These are phyloP conservation scores for Isabelozyma gotoi DNA, from an alignment of 805 yeast species.

Conservation along the genomic window DNA sequence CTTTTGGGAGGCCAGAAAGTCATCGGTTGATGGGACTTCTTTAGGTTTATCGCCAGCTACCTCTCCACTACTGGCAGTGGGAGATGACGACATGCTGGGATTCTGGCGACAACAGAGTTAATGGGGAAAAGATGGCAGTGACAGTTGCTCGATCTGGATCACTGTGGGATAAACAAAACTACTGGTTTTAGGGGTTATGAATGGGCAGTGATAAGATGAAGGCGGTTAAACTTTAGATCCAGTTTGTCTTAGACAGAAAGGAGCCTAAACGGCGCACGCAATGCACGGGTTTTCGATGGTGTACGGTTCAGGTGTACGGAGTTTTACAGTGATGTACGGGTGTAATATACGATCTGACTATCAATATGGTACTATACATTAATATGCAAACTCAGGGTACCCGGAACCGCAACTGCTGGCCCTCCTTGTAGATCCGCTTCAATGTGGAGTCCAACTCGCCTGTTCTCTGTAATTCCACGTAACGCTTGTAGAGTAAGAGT, in stretches of 20 bases:
- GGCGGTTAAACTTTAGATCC: neutral
- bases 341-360: neutral
- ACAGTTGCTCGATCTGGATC: too few relatives aligned
- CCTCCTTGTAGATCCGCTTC: slow-evolving; percentile 69
- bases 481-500: slow-evolving; percentile 69
- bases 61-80: neutral
- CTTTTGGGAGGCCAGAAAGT: too few relatives aligned
- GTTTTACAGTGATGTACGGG: neutral
- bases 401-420: slow-evolving; percentile 53
- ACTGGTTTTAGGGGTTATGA: neutral
- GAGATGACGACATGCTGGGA: neutral
- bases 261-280: too few relatives aligned
- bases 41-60: neutral
- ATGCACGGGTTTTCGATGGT: too few relatives aligned
- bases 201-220: neutral
- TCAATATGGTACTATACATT: neutral
- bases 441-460: slow-evolving; percentile 65
- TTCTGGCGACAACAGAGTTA: neutral
- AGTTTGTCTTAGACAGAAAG: too few relatives aligned
- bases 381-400: slow-evolving; percentile 27
- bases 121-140: too few relatives aligned
- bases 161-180: too few relatives aligned
- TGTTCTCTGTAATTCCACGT: slow-evolving; percentile 54
- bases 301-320: neutral
- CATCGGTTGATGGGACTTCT: too few relatives aligned